Base-by-base conservation (phyloP, 257 asterid genomes). In the Solanum arcanum region DNA sequence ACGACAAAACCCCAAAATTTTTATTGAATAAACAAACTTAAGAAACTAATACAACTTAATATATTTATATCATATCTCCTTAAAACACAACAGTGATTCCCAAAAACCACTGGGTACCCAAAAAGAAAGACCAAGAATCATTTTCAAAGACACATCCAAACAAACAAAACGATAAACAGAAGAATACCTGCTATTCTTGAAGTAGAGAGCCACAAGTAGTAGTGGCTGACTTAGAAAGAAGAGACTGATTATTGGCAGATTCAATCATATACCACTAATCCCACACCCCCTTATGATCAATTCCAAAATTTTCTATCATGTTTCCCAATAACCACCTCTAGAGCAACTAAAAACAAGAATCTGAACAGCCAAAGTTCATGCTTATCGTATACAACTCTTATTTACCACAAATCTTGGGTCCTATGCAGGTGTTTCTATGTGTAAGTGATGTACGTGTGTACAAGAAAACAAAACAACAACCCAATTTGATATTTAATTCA, bases 151-250 rank as follows among this genome's bases (percentile, higher is more conserved):
- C 52, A 35, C 14, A 68, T 78, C 31, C 60, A 7, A 42, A 27
- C 37, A 62, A 33, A 69, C 39, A 76, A 25, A 18, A 70, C 2
- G 14, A 12, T 27, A 25, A 62, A 59, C 2, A 16, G 56, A 9
- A 60, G 10, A 44, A 44, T 46, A 95, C 97, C 97, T 95, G 98
- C 35, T 93, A 90, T 86, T 94, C 93, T 21, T 88, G 88, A 66
- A 93, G 96, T 41, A 95, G 96, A 77, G 96, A 91, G 78, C 91
- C 92, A 87, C 95, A 93, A 5, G 96, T 90, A 12, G 95, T 93
- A 89, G 89, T 86, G 91, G 91, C 94, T 39, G 93, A 85, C 90
- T 93, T 92, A 83, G 94, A 91, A 76, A 92, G 87, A 72, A 56
- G 64, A 56, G 11, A 56, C n/a, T 56, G 64, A 56, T 56, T 56